These are phyloP conservation scores for Lachnellula hyalina DNA, from an alignment of 2,329 filamentous ascomycete genomes.

Conservation along the genomic window DNA sequence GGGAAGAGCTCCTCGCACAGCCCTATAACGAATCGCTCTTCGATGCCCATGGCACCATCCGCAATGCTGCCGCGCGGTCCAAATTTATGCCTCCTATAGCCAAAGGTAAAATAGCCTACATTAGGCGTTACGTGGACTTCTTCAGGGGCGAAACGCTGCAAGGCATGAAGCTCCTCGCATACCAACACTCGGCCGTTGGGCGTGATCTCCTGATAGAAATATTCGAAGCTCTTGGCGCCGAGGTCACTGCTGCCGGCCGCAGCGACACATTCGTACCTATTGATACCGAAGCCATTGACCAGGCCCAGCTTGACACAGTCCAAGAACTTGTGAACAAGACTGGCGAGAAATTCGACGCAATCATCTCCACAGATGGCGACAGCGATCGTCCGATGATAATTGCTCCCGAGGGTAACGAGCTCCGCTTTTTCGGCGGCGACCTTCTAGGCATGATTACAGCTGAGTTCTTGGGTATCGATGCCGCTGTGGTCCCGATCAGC, in stretches of 20 bases:
- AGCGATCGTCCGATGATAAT: slow-evolving; percentile 32
- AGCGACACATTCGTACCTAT: slow-evolving; percentile 33
- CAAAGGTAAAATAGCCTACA: slow-evolving; percentile 25
- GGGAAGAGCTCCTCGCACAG: slow-evolving; percentile 26
- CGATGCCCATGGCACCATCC: slow-evolving; percentile 28
- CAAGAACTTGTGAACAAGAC: slow-evolving; percentile 24
- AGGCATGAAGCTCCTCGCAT: slow-evolving; percentile 29
- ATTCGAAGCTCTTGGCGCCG: slow-evolving; percentile 28
- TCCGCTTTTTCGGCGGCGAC: slow-evolving; percentile 33
- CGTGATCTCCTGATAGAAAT: slow-evolving; percentile 31
- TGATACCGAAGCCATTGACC: slow-evolving; percentile 33
- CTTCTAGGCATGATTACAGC: slow-evolving; percentile 32
- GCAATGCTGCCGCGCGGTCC: slow-evolving; percentile 7
- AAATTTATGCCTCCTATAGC: slow-evolving; percentile 13
- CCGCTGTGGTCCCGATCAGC: slow-evolving; percentile 32
- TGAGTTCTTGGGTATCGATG: slow-evolving; percentile 28
- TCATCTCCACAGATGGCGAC: slow-evolving; percentile 32
- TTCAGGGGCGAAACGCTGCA: slow-evolving; percentile 28
- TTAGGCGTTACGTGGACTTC: slow-evolving; percentile 31
- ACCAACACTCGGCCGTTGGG: slow-evolving; percentile 33
- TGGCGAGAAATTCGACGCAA: slow-evolving; percentile 27
- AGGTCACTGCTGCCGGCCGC: slow-evolving; percentile 29
- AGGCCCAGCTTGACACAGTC: slow-evolving; percentile 29
- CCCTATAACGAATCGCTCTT: slow-evolving; percentile 28
- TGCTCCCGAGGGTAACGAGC: slow-evolving; percentile 25